Evolutionary conservation across 1,139 yeast species (phyloP).

Genomic region (Geotrichum armillariae): DNA sequence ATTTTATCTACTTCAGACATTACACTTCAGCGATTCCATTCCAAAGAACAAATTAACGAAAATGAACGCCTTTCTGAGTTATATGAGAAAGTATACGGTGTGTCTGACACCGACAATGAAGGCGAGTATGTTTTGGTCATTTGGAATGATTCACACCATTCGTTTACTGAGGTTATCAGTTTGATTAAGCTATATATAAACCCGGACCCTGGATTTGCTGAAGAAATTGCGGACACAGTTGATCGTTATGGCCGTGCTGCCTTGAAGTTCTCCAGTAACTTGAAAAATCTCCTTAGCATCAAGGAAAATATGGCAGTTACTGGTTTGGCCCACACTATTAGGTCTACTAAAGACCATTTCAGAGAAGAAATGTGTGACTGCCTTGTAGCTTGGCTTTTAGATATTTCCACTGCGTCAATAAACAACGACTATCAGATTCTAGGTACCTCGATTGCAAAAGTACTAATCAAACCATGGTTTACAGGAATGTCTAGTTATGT

Average conservation of each 20-base stretch:
- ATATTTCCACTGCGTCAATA: conserved; percentile 56
- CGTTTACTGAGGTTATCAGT: conserved; percentile 70
- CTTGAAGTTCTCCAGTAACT: conserved; percentile 57
- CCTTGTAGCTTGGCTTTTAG: conserved; percentile 62
- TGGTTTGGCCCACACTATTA: conserved; percentile 65
- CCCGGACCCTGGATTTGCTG: conserved; percentile 63
- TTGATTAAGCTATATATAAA: conserved; percentile 63
- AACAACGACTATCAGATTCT: conserved; percentile 50
- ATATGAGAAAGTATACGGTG: conserved; percentile 42
- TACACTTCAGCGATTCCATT: conserved; percentile 37
- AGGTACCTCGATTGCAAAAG: conserved; percentile 55
- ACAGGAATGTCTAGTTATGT: conserved; percentile 27
- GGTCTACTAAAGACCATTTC: conserved; percentile 66
- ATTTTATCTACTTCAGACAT: conserved; percentile 52
- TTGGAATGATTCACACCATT: conserved; percentile 79
- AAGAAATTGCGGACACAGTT: conserved; percentile 67
- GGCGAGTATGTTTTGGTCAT: conserved; percentile 52
- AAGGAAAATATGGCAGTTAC: conserved; percentile 58
- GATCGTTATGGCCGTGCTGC: conserved; percentile 68
- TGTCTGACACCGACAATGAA: conserved; percentile 44
- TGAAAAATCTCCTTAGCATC: conserved; percentile 52
- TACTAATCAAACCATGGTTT: conserved; percentile 56
- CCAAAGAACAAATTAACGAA: conserved; percentile 27
- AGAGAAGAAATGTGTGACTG: conserved; percentile 82
- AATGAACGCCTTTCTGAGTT: conserved; percentile 40